phyloP scores from a whole-genome alignment of 2,329 filamentous ascomycete genomes.

The Diaporthe destruens region DNA sequence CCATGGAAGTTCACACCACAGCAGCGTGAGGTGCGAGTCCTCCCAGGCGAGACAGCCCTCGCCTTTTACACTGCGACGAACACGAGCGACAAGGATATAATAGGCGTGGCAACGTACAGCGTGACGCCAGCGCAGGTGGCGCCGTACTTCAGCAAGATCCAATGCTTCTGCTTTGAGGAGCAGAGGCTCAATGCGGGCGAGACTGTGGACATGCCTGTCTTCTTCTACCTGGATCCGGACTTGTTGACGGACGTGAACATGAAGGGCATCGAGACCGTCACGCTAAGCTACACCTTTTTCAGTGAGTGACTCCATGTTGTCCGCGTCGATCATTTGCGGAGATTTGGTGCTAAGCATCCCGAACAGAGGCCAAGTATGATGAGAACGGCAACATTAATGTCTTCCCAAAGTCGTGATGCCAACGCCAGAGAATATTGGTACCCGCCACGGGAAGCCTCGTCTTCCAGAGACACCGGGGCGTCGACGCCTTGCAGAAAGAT shows the following conservation, averaged over 20 bases:
- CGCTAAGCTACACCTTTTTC: constrained; percentile 97
- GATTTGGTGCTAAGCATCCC: constrained; percentile 50
- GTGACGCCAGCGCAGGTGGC: constrained; percentile 96
- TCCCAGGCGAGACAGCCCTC: constrained; percentile 95
- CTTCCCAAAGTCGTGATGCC: constrained; percentile 45
- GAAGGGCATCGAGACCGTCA: constrained; percentile 94
- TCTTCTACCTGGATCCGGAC: constrained; percentile 98
- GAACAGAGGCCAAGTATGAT: constrained; percentile 83
- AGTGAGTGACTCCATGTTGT: constrained; percentile 71
- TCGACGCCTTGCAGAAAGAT: not conserved
- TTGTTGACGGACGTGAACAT: constrained; percentile 92
- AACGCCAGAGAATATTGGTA: not conserved
- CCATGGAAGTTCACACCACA: constrained; percentile 98
- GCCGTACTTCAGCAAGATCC: constrained; percentile 99
- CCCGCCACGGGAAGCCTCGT: not conserved
- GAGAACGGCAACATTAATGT: constrained; percentile 77
- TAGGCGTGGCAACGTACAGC: constrained; percentile 97
- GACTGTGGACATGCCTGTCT: constrained; percentile 99
- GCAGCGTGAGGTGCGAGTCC: constrained; percentile 93
- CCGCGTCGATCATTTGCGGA: not conserved
- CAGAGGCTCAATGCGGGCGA: constrained; percentile 95
- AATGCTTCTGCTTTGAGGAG: constrained; percentile 99
- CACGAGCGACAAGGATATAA: constrained; percentile 89
- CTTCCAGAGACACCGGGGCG: not conserved
- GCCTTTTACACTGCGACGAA: constrained; percentile 99